Base-by-base conservation (phyloP, 805 yeast genomes). In the Ogataea neopini region DNA sequence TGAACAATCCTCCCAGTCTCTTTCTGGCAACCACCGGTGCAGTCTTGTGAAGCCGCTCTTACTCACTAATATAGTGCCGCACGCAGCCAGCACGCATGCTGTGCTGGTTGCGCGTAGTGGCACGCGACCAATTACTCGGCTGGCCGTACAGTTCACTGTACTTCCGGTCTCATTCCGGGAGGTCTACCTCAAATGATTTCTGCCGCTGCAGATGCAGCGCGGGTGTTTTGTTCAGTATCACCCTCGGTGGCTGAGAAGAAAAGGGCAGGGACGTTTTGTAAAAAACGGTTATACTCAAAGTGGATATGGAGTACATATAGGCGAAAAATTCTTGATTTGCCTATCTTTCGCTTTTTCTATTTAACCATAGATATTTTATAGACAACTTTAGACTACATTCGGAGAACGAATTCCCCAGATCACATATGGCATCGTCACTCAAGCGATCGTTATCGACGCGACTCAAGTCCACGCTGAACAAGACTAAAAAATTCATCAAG, bases 381-480 rank as follows among this genome's bases (percentile, higher is more conserved):
- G 17, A 32, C 17, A 10, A 5, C 35, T 8, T 13, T 8, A 5
- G 17, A 32, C 17, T 17, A 32, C 35, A 15, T 18, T 6, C 4
- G 15, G 37, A 34, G 23, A 4, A 18, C 15, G 10, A 10, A 6
- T 18, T 34, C 37, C 37, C 20, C 37, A 4, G 3, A n/a, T n/a
- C 8, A 18, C 23, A 19, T 13, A 25, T 43, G 41, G 40, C 48
- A 6, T 6, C 42, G 23, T 39, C 42, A 6, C 43, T 52, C 40
- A 52, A 52, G 32, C 43, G 56, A 39, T 52, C 56, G 20, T 17
- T 52, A 20, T 52, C 56, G 11, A 17, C 49, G 13, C 50, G 47
- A 33, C 26, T 52, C 26, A 46, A 40, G 38, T 46, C 50, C 10
- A 47, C 56, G 14, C 17, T 52, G 8, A 45, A 13, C 29, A 36